Base-by-base conservation (phyloP, 2,329 filamentous ascomycete genomes). In the Xylaria sp. region DNA sequence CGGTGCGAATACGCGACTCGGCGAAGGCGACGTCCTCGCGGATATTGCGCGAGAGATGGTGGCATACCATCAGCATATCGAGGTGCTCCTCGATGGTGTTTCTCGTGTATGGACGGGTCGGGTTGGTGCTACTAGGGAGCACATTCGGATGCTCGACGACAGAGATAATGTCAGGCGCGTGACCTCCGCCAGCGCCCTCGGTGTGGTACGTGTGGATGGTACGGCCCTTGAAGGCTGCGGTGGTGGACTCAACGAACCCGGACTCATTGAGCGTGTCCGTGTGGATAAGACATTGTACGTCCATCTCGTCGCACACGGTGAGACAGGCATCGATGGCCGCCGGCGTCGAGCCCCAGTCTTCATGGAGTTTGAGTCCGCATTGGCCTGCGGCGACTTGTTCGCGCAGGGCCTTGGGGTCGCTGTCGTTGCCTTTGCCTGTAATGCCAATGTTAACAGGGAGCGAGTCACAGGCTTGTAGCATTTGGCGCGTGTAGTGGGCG, bases 21-120 rank as follows among this genome's bases (percentile, higher is more conserved):
- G 93, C 93, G 70, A 97, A 97, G 1, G 92, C 92, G 11, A 97
- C 89, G 72, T 97, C 93, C 76, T 97, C 93, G 59, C 92, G 91
- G 61, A 97, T 97, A 75, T 96, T 87, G 74, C 90, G 91, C 55
- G 87, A 92, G 8, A 97, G 79, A 71, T 97, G 93, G 74, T 97
- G 93, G 79, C 93, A 97, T 44, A 96, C 91, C 93, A 97, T 97
- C 52, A 97, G 79, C 93, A 97, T 97, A 77, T 97, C 93, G 11
- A 97, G 83, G 76, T 97, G 93, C 75, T 97, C 93, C 71, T 97
- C 93, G 0, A 97, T 83, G 0, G 93, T 97, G 78, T 97, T 97
- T 65, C 82, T 80, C 1, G 93, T 97, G 75, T 87, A 97, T 0
- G 93, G 93, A 1, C 92, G 82, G 1, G 93, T 97, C 0, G 93